These are phyloP conservation scores for Nelumbo lutea DNA, from an alignment of 164 flowering plant genomes.

Conservation along the genomic window DNA sequence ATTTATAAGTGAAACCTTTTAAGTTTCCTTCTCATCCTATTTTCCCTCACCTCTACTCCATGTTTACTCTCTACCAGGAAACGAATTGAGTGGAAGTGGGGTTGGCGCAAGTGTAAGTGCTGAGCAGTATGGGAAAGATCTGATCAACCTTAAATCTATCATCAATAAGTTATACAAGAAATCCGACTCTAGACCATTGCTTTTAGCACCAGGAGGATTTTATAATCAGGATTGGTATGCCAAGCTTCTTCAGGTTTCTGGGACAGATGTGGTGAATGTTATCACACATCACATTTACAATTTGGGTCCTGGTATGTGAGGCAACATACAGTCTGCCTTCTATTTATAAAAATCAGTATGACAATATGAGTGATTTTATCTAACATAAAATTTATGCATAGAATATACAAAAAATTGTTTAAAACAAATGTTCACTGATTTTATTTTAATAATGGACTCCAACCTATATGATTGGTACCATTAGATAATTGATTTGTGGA, in stretches of 20 bases:
- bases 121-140: constrained; percentile 67
- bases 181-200: constrained; percentile 39
- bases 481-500: neutral
- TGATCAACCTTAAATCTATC: constrained; percentile 46
- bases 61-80: constrained; percentile 39
- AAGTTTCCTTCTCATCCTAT: neutral
- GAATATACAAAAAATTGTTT: neutral
- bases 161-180: constrained; percentile 46
- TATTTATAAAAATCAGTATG: neutral
- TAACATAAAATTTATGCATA: neutral
- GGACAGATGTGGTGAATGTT: constrained; percentile 44
- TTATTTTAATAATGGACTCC: neutral
- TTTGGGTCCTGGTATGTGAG: constrained; percentile 59
- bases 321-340: neutral
- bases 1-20: neutral
- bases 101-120: constrained; percentile 72
- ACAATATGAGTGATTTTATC: neutral
- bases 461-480: neutral
- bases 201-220: constrained; percentile 96
- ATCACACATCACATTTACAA: constrained; percentile 89
- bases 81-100: constrained; percentile 86
- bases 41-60: neutral
- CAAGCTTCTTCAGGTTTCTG: constrained; percentile 68
- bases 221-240: constrained; percentile 60
- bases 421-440: neutral